Conservation (phyloP, 169 alveolate species). For the Cryptosporidium parvum region DNA sequence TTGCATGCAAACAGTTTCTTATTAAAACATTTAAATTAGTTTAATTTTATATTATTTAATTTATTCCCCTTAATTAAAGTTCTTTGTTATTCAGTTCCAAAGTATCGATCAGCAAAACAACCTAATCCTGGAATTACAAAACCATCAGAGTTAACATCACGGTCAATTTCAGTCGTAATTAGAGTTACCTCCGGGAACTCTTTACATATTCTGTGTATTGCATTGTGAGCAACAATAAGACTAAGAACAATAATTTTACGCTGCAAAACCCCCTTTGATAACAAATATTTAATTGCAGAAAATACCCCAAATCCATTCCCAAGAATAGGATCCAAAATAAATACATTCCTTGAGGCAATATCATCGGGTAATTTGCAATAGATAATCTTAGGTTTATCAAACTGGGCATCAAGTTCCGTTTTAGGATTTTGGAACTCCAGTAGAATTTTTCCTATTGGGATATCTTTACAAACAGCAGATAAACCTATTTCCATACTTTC, state of each 20-base stretch:
- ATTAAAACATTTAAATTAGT: background rate
- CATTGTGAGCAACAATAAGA: slow-evolving; percentile 71
- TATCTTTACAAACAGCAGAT: slow-evolving; percentile 72
- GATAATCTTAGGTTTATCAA: slow-evolving; percentile 64
- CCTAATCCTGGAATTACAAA: slow-evolving; percentile 76
- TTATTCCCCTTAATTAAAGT: background rate
- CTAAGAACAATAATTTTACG: slow-evolving; percentile 58
- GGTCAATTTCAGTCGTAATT: slow-evolving; percentile 76
- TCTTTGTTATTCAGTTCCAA: slow-evolving; percentile 64
- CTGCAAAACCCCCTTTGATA: slow-evolving; percentile 64
- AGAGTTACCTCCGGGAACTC: slow-evolving; percentile 64
- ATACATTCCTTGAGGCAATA: slow-evolving; percentile 61
- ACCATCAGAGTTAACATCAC: slow-evolving; percentile 53
- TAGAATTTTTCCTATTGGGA: slow-evolving; percentile 70
- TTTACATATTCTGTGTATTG: slow-evolving; percentile 69
- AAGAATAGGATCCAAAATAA: slow-evolving; percentile 69
- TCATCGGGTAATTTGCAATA: slow-evolving; percentile 75
- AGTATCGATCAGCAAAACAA: slow-evolving; percentile 76
- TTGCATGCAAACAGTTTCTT: background rate
- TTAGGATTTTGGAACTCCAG: slow-evolving; percentile 63
- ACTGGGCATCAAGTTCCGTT: slow-evolving; percentile 67
- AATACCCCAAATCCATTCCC: slow-evolving; percentile 74
- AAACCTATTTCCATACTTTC: slow-evolving; percentile 76
- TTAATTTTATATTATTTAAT: background rate
- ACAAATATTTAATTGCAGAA: slow-evolving; percentile 48